Base-by-base conservation (phyloP, 169 alveolate genomes). In the Plasmodium gonderi region DNA sequence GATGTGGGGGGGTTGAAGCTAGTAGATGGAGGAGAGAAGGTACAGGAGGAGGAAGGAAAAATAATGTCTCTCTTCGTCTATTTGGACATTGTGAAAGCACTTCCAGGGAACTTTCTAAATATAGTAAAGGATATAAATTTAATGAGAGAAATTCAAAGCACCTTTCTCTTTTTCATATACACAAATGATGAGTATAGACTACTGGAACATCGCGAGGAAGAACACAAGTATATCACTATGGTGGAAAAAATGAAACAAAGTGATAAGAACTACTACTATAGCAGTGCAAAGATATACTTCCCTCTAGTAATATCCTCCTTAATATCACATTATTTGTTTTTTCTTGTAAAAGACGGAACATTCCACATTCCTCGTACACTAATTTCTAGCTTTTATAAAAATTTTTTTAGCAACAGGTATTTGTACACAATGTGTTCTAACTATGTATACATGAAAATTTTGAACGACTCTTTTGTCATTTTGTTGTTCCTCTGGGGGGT, bases 351-450 rank as follows among this genome's bases (percentile, higher is more conserved):
- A 1, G 67, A 87, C 33, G 4, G 23, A 2, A 77, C 76, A n/a
- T 40, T 20, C 3, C 8, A 54, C 26, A 26, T 77, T 42, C 81
- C 36, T 33, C 4, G 51, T 36, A 11, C 23, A 8, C 12, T 80
- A 14, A 68, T 90, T 29, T 33, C 44, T 5, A 42, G 17, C 5
- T 90, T 90, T 77, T 90, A 90, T 23, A 29, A 47, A 38, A 17
- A 23, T 29, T 90, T 90, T 64, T 90, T 90, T 77, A 90, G 91
- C 51, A 78, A 90, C 60, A 78, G 72, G 20, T 76, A 67, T 64
- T 90, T 90, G 72, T 90, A 90, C 20, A 90, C 94, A 7, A 1
- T 90, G 38, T 90, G 94, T 26, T 51, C 69, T 64, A 90, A 90
- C 65, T 36, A 76, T 17, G 44, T 78, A 14, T 90, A 90, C 69